A percentile compares a stretch with the other conserved stretches of the same genome.
These are phyloP conservation scores for Suhomyces pyralidae DNA, from an alignment of 805 yeast species.

Conservation along the genomic window DNA sequence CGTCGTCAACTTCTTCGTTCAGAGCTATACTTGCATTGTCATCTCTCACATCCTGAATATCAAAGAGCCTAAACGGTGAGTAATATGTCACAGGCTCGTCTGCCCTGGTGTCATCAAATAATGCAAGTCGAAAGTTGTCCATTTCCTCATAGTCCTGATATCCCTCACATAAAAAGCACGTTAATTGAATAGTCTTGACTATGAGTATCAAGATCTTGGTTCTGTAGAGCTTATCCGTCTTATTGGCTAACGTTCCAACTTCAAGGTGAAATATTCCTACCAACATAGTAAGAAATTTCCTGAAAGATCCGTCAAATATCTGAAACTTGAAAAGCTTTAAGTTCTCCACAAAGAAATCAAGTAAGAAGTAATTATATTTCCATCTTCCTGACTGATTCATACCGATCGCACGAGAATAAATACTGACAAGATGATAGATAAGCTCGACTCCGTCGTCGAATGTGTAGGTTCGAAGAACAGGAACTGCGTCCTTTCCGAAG, in stretches of 20 bases:
- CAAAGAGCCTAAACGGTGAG: constrained; percentile 7
- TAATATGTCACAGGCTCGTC: constrained; percentile 2
- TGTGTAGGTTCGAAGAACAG: constrained; percentile 23
- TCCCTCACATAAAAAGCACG: constrained; percentile 30
- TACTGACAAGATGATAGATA: constrained; percentile 27
- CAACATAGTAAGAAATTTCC: constrained; percentile 22
- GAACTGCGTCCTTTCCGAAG: constrained; percentile 15
- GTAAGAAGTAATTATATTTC: constrained; percentile 23
- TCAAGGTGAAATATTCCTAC: constrained; percentile 13
- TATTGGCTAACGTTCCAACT: constrained; percentile 1
- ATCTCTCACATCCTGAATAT: constrained; percentile 7
- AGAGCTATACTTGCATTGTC: not conserved
- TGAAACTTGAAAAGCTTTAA: constrained; percentile 18
- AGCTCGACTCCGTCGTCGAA: constrained; percentile 16
- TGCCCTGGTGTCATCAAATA: constrained; percentile 4
- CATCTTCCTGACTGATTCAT: constrained; percentile 24
- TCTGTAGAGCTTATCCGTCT: constrained; percentile 2
- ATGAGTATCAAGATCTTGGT: constrained; percentile 6
- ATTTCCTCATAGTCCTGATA: constrained; percentile 26
- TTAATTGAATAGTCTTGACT: constrained; percentile 15
- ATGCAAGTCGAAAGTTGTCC: constrained; percentile 5
- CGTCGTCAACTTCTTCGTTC: not conserved
- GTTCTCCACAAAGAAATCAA: constrained; percentile 17
- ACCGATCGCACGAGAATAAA: constrained; percentile 24
- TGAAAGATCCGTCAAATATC: constrained; percentile 18